These are phyloP conservation scores for Fusarium sp. DNA, from an alignment of 2,329 filamentous ascomycete species.

Conservation along the genomic window DNA sequence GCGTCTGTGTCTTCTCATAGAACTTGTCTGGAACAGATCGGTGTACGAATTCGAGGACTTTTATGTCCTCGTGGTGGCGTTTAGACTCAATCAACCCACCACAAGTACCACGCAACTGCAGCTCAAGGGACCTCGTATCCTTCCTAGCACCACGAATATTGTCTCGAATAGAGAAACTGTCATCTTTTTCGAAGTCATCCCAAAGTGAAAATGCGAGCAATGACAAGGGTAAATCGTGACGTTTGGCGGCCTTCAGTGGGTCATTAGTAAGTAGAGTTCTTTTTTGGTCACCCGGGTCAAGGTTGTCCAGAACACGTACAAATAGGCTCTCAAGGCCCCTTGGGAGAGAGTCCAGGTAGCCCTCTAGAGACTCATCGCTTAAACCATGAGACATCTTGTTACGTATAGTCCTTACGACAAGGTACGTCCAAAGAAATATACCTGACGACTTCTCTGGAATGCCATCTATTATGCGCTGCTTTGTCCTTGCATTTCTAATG, in stretches of 20 bases:
- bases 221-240: accelerated
- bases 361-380: neutral
- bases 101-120: neutral
- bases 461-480: neutral
- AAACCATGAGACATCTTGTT: neutral
- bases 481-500: accelerated
- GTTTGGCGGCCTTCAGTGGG: neutral
- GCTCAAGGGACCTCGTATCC: accelerated
- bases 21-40: neutral
- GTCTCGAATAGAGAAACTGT: accelerated
- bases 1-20: accelerated
- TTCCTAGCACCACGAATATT: accelerated
- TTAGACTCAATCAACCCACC: neutral
- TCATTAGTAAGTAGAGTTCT: neutral
- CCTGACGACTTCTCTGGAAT: neutral
- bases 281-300: neutral
- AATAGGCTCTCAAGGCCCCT: neutral
- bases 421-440: neutral
- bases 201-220: neutral
- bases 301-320: neutral
- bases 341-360: neutral
- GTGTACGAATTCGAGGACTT: neutral
- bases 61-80: accelerated
- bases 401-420: neutral
- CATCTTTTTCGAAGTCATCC: neutral